Conservation (phyloP, 2,329 filamentous ascomycete species). For the Atkinsonella hypoxylon region DNA sequence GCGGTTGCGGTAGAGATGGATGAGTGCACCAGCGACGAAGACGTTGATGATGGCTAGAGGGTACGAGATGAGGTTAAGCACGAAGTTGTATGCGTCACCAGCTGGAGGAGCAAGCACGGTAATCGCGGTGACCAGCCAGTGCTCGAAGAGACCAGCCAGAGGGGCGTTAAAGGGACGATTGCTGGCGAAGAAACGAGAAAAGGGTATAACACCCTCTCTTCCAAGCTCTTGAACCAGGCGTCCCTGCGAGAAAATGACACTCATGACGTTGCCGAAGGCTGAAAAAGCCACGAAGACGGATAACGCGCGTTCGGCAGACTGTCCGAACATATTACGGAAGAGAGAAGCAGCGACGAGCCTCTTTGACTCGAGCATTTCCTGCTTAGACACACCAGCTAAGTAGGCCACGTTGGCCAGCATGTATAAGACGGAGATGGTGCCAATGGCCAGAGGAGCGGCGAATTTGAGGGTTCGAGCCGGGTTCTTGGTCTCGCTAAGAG, state of each 20-base stretch:
- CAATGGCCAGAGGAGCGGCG: constrained; percentile 50
- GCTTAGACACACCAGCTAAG: constrained; percentile 45
- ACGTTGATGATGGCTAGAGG: constrained; percentile 47
- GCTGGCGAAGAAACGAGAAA: constrained; percentile 49
- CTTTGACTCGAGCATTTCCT: constrained; percentile 38
- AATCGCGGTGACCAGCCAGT: constrained; percentile 51
- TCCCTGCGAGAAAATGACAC: constrained; percentile 57
- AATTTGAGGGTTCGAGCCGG: constrained; percentile 53
- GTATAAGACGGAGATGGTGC: constrained; percentile 47
- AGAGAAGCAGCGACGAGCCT: constrained; percentile 41
- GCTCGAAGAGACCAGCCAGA: constrained; percentile 47
- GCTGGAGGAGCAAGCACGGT: constrained; percentile 57
- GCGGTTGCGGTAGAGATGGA: constrained; percentile 40
- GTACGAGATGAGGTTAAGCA: constrained; percentile 51
- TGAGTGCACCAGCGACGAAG: constrained; percentile 39
- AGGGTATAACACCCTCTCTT: constrained; percentile 54
- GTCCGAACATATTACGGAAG: constrained; percentile 44
- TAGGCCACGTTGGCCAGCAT: constrained; percentile 57
- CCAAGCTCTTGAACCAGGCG: constrained; percentile 55
- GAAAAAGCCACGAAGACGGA: constrained; percentile 57
- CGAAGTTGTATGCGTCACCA: constrained; percentile 55
- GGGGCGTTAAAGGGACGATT: constrained; percentile 53
- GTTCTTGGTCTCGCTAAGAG: constrained; percentile 52
- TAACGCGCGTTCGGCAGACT: constrained; percentile 42
- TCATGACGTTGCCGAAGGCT: constrained; percentile 55